Conservation (phyloP, 345 rosid species). For the Salix caprea region DNA sequence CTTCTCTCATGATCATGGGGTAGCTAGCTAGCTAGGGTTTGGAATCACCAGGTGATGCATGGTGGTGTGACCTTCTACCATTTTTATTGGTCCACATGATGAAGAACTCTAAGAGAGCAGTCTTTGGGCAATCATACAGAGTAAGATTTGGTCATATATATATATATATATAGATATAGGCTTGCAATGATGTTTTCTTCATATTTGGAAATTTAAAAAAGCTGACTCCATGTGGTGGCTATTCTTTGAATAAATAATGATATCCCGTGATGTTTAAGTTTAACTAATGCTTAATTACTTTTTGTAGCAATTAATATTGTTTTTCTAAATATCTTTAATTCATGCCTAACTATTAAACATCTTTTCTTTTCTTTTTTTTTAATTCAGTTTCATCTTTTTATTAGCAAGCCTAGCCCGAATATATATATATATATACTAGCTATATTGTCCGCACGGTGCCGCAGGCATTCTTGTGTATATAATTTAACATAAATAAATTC, state of each 20-base stretch:
- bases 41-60: not conserved
- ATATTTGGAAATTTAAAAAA: conserved; percentile 41
- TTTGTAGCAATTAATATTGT: not conserved
- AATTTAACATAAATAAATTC: too few species aligned
- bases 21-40: not conserved
- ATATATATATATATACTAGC: too few species aligned
- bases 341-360: too few species aligned
- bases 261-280: not conserved
- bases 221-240: conserved; percentile 46
- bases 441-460: too few species aligned
- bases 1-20: not conserved
- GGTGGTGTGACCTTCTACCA: not conserved
- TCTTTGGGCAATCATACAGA: conserved; percentile 29
- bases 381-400: too few species aligned
- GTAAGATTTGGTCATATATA: conserved; percentile 38
- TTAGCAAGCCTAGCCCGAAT: too few species aligned
- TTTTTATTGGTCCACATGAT: not conserved
- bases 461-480: too few species aligned
- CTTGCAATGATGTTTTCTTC: conserved; percentile 49
- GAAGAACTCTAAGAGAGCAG: not conserved
- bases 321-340: too few species aligned
- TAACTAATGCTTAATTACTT: not conserved
- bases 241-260: not conserved
- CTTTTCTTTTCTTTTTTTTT: too few species aligned
- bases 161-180: conserved; percentile 15